Conservation (phyloP, 371 early-diverging fungal species). For the Mucor velutinosus region DNA sequence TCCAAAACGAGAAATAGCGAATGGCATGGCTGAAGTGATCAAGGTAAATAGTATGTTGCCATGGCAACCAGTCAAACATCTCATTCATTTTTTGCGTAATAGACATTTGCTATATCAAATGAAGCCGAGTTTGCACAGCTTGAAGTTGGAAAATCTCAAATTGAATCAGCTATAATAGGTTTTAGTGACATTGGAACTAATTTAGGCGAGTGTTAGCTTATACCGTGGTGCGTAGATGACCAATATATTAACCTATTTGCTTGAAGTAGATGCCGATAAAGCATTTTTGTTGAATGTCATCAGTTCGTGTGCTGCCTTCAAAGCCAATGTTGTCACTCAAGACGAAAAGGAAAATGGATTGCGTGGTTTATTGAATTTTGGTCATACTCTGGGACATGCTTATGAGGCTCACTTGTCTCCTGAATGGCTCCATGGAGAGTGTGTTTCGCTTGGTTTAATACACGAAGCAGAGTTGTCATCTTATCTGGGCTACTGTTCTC, state of each 20-base stretch:
- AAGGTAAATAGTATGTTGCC: conserved; percentile 48
- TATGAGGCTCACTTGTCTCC: conserved; percentile 89
- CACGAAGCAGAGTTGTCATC: conserved; percentile 88
- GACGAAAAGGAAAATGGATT: conserved; percentile 93
- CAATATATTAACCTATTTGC: conserved; percentile 18
- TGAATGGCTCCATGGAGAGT: conserved; percentile 92
- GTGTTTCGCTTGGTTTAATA: conserved; percentile 92
- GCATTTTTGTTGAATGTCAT: conserved; percentile 65
- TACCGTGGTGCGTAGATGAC: background rate
- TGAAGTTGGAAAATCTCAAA: conserved; percentile 72
- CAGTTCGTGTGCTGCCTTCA: conserved; percentile 81
- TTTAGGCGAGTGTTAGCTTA: background rate
- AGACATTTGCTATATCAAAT: conserved; percentile 89
- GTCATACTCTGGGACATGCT: conserved; percentile 94
- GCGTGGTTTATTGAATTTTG: conserved; percentile 93
- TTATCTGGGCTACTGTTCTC: conserved; percentile 72
- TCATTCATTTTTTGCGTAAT: background rate
- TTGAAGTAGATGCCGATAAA: background rate
- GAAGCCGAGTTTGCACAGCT: conserved; percentile 79
- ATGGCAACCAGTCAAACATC: background rate
- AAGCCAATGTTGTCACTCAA: conserved; percentile 89
- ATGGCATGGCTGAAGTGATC: conserved; percentile 97
- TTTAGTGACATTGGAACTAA: background rate
- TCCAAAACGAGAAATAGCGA: conserved; percentile 87
- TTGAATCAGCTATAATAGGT: conserved; percentile 57